Base-by-base conservation (phyloP, 1,284 basidiomycete genomes). In the Gymnopus androsaceus region DNA sequence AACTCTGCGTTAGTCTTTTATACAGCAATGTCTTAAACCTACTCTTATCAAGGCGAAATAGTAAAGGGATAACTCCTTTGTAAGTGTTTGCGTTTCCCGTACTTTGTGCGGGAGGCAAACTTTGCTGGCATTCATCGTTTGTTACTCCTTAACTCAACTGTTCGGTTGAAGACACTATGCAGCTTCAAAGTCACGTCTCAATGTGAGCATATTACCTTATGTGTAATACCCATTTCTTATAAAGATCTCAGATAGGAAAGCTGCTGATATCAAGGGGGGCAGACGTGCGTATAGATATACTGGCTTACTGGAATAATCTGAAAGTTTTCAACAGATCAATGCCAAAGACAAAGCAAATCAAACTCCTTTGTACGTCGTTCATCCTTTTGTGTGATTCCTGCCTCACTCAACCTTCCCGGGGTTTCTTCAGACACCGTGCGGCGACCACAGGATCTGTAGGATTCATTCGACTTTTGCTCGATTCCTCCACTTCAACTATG, bases 381-480 rank as follows among this genome's bases (percentile, higher is more conserved):
- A n/a, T n/a, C n/a, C n/a, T n/a, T 61, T 60, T 58, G 50, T 60
- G 64, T 34, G 8, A 17, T 23, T 21, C n/a, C 8, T 15, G 36
- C 31, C 17, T 23, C 11, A 17, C n/a, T n/a, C 48, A 47, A 48
- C 51, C 31, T 49, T 30, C 28, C 51, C 64, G 63, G 40, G 61
- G 57, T 65, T 53, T 51, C 49, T 48, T 51, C 61, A 94, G 91
- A 49, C 95, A 97, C 72, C 87, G 95, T 60, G 95, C 95, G 50
- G 92, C 94, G n/a, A 94, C 94, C 2, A 96, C 92, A 7, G 94
- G 94, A 28, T 94, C 93, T 33, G 85, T 84, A 15, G 92, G 91
- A 7, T 95, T 97, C 69, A 81, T 97, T 54, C 81, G 81, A 27
- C 75, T 97, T 40, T 78, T 97, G 19, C 72, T 97, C 44, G 82